Evolutionary conservation across 345 rosid species (phyloP).

Genomic region (Moringa oleifera): DNA sequence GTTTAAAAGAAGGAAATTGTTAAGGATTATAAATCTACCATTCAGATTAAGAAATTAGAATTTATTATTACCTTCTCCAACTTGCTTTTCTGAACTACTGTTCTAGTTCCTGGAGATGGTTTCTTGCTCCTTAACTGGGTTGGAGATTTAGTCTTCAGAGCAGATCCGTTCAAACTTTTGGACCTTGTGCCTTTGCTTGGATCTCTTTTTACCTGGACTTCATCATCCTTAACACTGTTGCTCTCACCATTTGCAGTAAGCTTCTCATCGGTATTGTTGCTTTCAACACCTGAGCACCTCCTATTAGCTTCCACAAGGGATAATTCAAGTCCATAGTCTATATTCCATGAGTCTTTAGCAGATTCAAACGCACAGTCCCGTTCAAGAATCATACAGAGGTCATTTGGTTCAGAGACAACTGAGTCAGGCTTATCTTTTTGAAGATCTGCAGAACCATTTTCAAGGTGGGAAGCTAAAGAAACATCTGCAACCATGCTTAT

Average conservation of each 20-base stretch:
- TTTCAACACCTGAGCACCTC: constrained; percentile 29
- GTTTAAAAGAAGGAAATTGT: neutral
- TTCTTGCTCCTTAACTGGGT: constrained; percentile 36
- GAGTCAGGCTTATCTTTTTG: constrained; percentile 33
- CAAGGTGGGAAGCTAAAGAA: constrained; percentile 27
- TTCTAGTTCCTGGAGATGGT: constrained; percentile 42
- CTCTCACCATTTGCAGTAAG: constrained; percentile 18
- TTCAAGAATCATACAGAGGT: constrained; percentile 62
- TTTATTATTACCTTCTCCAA: constrained; percentile 50
- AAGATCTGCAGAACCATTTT: constrained; percentile 22
- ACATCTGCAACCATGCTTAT: constrained; percentile 58
- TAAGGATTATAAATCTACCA: neutral
- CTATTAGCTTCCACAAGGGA: constrained; percentile 45
- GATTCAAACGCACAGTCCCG: constrained; percentile 38
- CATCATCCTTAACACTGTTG: constrained; percentile 21
- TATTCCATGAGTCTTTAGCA: constrained; percentile 33
- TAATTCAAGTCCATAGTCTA: constrained; percentile 45
- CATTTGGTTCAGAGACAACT: constrained; percentile 43
- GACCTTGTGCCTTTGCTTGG: constrained; percentile 32
- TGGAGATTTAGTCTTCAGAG: constrained; percentile 30
- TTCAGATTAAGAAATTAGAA: constrained; percentile 2
- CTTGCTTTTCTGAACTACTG: constrained; percentile 69
- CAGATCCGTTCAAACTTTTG: constrained; percentile 27
- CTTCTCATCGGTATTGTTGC: constrained; percentile 24
- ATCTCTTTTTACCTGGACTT: constrained; percentile 26